Percentiles rank a stretch among this genome's conserved stretches.
phyloP scores from a whole-genome alignment of 2,329 filamentous ascomycete species.

The Cordyceps javanica region DNA sequence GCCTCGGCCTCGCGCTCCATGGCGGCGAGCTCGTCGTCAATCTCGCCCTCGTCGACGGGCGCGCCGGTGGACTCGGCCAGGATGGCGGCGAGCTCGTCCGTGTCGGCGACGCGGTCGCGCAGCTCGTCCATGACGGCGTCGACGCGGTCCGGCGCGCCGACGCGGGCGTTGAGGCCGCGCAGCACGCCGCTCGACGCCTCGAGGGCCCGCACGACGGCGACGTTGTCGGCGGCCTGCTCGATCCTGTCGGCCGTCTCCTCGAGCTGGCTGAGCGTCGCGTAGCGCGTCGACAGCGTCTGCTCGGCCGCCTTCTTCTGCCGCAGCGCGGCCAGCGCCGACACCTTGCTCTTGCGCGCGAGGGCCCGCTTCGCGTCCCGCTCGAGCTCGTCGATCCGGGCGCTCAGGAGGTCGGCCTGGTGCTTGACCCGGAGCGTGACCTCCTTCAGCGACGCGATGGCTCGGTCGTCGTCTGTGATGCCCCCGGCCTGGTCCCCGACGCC shows the following conservation, averaged over 20 bases:
- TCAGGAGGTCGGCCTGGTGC: slow-evolving; percentile 63
- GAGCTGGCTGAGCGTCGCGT: slow-evolving; percentile 69
- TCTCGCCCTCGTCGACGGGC: slow-evolving; percentile 69
- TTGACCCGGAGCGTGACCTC: slow-evolving; percentile 70
- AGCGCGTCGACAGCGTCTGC: slow-evolving; percentile 62
- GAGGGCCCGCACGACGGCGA: slow-evolving; percentile 79
- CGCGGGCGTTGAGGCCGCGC: slow-evolving; percentile 63
- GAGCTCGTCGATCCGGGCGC: slow-evolving; percentile 60
- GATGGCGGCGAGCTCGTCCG: slow-evolving; percentile 75
- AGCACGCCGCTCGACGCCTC: slow-evolving; percentile 69
- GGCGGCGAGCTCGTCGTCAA: slow-evolving; percentile 80
- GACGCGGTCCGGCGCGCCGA: slow-evolving; percentile 71
- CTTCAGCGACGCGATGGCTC: slow-evolving; percentile 76
- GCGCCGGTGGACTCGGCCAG: slow-evolving; percentile 56
- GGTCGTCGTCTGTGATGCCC: slow-evolving; percentile 72
- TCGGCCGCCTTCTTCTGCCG: slow-evolving; percentile 80
- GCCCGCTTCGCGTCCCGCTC: slow-evolving; percentile 61
- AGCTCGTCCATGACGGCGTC: slow-evolving; percentile 70
- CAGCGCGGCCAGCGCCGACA: slow-evolving; percentile 70
- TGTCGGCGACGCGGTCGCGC: slow-evolving; percentile 71
- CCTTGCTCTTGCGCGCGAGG: slow-evolving; percentile 63
- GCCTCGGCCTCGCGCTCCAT: slow-evolving; percentile 57
- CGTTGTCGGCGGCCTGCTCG: slow-evolving; percentile 77
- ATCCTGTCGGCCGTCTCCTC: slow-evolving; percentile 80
- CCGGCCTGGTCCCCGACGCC: slow-evolving; percentile 37